These are phyloP conservation scores for Favolaschia claudopus DNA, from an alignment of 768 basidiomycete species.

Conservation along the genomic window DNA sequence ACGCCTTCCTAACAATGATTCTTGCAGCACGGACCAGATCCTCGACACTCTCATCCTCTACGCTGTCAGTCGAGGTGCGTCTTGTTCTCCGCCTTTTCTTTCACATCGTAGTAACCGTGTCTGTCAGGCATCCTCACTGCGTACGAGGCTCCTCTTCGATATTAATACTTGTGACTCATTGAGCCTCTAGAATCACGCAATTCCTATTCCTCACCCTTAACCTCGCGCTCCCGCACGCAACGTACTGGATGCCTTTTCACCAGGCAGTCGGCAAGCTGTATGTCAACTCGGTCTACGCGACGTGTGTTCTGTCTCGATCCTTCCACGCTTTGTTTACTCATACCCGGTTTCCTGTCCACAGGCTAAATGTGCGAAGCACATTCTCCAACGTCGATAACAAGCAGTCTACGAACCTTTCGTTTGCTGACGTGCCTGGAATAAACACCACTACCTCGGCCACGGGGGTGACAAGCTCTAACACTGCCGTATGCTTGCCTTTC, in stretches of 20 bases:
- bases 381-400: background rate
- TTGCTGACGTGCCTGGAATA: background rate
- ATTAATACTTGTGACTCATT: background rate
- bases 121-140: conserved; percentile 15
- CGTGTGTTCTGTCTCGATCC: background rate
- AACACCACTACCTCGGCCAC: background rate
- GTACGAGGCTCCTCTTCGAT: background rate
- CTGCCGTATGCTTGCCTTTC: background rate
- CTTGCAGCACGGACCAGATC: conserved; percentile 10
- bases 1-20: background rate
- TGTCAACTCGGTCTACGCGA: conserved; percentile 22
- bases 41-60: conserved; percentile 22
- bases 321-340: background rate
- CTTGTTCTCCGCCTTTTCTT: background rate
- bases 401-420: background rate
- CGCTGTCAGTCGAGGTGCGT: conserved; percentile 16
- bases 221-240: conserved; percentile 15
- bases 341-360: background rate
- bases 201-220: conserved; percentile 18
- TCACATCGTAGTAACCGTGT: background rate
- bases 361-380: conserved; percentile 14
- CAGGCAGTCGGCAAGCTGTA: conserved; percentile 23
- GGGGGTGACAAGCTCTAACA: background rate
- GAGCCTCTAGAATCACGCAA: conserved; percentile 1
- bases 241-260: conserved; percentile 23